Conservation (phyloP, 2,329 filamentous ascomycete genomes). For the Sclerotinia subarctica region DNA sequence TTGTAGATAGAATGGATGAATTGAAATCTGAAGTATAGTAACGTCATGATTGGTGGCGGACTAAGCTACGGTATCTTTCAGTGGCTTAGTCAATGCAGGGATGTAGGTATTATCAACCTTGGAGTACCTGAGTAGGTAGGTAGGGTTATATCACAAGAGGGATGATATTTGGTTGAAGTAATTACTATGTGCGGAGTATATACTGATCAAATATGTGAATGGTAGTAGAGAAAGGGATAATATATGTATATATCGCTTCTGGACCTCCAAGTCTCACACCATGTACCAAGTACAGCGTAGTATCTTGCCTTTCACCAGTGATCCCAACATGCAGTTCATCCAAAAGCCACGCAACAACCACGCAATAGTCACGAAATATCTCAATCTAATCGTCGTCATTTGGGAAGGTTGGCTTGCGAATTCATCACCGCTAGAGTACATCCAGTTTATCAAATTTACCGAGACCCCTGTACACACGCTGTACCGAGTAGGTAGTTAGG, state of each 20-base stretch:
- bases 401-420: constrained; percentile 13
- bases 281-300: no score
- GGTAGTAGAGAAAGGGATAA: not conserved
- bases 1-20: not conserved
- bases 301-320: not conserved
- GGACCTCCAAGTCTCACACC: not conserved
- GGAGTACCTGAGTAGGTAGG: no score
- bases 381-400: constrained; percentile 1
- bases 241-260: not conserved
- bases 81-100: constrained; percentile 5
- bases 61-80: not conserved
- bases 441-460: not conserved
- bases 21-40: not conserved
- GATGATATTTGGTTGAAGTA: not conserved
- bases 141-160: not conserved
- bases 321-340: not conserved
- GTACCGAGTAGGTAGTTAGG: no score
- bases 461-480: not conserved
- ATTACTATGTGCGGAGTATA: no score
- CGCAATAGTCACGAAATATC: not conserved
- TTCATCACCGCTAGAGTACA: not conserved
- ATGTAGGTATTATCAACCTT: not conserved
- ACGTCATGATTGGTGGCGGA: constrained; percentile 7
- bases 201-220: not conserved
- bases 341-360: constrained; percentile 4